Evolutionary conservation across 495 filamentous ascomycete genomes (phyloP).

Genomic region (Neurospora sp.): DNA sequence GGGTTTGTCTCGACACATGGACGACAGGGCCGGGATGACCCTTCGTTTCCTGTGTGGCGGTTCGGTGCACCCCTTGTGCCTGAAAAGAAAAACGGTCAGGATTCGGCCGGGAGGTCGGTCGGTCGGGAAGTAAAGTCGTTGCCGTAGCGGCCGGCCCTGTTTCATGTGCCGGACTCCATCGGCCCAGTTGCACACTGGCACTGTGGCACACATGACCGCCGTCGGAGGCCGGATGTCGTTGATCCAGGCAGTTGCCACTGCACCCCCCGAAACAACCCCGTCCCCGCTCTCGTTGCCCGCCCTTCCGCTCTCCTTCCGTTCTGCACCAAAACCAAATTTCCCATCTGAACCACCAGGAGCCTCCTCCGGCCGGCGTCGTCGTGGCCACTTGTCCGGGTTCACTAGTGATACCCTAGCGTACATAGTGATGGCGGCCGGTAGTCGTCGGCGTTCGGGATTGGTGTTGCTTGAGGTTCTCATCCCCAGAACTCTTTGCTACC

Average conservation of each 20-base stretch:
- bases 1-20: background rate
- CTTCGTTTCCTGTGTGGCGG: background rate
- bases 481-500: background rate
- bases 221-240: background rate
- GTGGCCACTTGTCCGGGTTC: background rate
- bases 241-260: background rate
- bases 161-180: background rate
- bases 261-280: background rate
- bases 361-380: background rate
- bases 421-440: background rate
- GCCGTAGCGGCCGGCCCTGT: background rate
- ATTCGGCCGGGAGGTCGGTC: background rate
- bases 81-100: background rate
- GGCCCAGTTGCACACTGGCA: background rate
- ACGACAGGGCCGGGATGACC: background rate
- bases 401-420: background rate
- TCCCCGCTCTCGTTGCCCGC: background rate
- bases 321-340: background rate
- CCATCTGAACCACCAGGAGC: background rate
- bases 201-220: background rate
- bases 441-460: background rate
- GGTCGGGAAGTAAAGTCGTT: background rate
- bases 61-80: background rate
- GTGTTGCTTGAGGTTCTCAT: background rate
- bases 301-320: background rate